These are phyloP conservation scores for Lichtheimia corymbifera DNA, from an alignment of 371 early-diverging fungal genomes.

Conservation along the genomic window DNA sequence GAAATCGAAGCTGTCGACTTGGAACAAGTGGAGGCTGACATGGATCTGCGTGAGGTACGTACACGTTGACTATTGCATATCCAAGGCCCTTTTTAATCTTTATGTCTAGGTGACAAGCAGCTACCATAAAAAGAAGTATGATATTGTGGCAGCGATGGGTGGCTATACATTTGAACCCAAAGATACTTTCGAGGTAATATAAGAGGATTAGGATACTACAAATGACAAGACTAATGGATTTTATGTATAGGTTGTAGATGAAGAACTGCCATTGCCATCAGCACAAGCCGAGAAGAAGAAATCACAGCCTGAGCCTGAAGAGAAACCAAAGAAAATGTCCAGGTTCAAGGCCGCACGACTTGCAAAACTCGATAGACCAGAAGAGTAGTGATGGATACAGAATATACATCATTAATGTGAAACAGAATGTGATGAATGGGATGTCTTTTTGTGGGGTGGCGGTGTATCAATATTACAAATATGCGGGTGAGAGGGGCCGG, in stretches of 20 bases:
- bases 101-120: constrained; percentile 14
- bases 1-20: constrained; percentile 51
- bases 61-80: background rate
- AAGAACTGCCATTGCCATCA: constrained; percentile 43
- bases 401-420: no score
- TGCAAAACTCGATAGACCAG: background rate
- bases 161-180: constrained; percentile 39
- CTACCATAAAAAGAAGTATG: constrained; percentile 36
- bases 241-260: constrained; percentile 36
- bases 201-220: background rate
- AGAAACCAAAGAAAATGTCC: constrained; percentile 40
- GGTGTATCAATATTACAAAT: no score
- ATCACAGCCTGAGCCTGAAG: constrained; percentile 17
- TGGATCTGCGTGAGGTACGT: constrained; percentile 56
- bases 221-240: background rate
- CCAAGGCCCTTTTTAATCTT: background rate
- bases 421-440: no score
- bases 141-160: constrained; percentile 41
- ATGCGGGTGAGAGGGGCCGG: no score
- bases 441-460: no score
- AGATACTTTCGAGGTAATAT: constrained; percentile 41
- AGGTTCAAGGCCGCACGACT: constrained; percentile 51
- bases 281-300: constrained; percentile 7
- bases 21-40: constrained; percentile 58
- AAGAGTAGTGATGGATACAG: no score